Percentiles rank a stretch among this genome's conserved stretches.
Conservation (phyloP, 208 protist genomes). For the Perkinsela sp. region DNA sequence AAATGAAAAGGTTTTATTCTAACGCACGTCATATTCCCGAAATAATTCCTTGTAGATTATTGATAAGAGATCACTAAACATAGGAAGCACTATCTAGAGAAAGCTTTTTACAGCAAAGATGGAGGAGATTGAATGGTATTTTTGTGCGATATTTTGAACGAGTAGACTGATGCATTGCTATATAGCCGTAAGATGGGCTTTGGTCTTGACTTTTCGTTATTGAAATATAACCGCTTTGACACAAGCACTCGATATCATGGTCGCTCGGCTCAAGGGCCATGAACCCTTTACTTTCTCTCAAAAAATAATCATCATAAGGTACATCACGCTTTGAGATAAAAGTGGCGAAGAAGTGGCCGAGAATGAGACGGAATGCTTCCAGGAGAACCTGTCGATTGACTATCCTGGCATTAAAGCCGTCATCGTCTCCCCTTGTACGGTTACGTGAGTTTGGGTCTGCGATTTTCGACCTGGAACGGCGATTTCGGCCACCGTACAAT, state of each 20-base stretch:
- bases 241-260: background rate
- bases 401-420: background rate
- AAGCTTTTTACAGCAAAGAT: background rate
- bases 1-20: too few species aligned
- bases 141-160: background rate
- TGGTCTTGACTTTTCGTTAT: too few species aligned
- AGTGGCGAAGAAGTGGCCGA: background rate
- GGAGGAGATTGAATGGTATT: background rate
- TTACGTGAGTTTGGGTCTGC: too few species aligned
- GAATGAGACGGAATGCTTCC: background rate
- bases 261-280: background rate
- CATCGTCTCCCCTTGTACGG: background rate
- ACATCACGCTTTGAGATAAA: background rate
- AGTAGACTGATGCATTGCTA: background rate
- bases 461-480: too few species aligned
- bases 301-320: background rate
- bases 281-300: background rate
- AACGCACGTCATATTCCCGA: too few species aligned
- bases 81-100: background rate
- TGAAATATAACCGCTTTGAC: background rate
- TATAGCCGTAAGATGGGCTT: background rate
- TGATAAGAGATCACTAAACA: too few species aligned
- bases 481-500: too few species aligned
- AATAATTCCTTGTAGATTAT: too few species aligned
- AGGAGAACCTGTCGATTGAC: background rate